Evolutionary conservation across 176 grass and related monocot species (phyloP), one percentile per base, ranked within the genome.

Genomic region (Secale cereale): DNA sequence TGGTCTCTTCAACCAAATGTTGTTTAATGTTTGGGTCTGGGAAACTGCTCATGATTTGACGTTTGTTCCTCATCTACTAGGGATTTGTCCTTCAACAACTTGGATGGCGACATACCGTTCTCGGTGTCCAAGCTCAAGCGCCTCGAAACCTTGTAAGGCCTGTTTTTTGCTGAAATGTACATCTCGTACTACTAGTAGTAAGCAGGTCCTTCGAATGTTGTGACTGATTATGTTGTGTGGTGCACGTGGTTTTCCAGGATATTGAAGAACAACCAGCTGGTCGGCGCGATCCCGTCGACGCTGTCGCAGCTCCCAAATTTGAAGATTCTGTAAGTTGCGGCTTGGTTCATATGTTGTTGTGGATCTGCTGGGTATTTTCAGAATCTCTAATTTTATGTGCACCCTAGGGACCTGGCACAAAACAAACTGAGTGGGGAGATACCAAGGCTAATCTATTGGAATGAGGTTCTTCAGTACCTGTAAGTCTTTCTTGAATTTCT

Each of bases 391-490:
- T 62, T 68, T 50, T 27, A 57, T 63, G 26, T 16, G 17, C 79
- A 23, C 33, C 79, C 5, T 30, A 99, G 97, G 88, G 97, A 99
- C 63, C 83, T 99, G 66, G 97, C 97, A 54, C 94, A 99, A 83
- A 99, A 99, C 63, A 91, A 86, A 77, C 78, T 99, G 52, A 97
- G 85, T 83, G 97, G 97, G 4, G 97, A 99, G 75, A 99, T 99
- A 66, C 94, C 97, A 14, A 91, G 94, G 70, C 90, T 99, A 16
- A 99, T 99, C n/a, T 99, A 97, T 68, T 99, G 97, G 97, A 99
- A 97, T 29, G 97, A 99, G 83, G 90, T 99, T 84, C 86, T 99
- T 64, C 97, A 97, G 26, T 99, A 99, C 82, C 19, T 99, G 97
- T 99, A 78, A 91, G 95, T 82, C 27, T 54, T 81, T 72, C 33